Percentiles rank a stretch among this genome's conserved stretches.
Conservation (phyloP, 2,329 filamentous ascomycete genomes). For the Sclerotinia nivalis region DNA sequence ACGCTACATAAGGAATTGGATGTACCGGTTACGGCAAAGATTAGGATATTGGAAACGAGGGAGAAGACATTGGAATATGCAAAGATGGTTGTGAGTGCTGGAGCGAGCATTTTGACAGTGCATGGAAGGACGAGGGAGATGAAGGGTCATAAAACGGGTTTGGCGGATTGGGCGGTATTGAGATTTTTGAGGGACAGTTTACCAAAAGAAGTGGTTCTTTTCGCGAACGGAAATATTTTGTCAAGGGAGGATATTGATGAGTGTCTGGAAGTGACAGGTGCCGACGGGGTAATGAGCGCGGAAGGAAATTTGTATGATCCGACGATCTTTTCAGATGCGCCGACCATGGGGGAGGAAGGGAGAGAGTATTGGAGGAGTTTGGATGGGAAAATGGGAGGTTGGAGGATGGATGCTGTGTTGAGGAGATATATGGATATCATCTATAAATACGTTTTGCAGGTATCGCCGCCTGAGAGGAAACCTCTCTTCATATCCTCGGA, state of each 20-base stretch:
- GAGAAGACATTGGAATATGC: conserved; percentile 90
- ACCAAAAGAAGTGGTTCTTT: conserved; percentile 85
- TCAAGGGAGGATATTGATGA: conserved; percentile 73
- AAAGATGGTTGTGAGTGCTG: conserved; percentile 79
- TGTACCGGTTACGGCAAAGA: conserved; percentile 92
- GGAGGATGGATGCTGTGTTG: conserved; percentile 83
- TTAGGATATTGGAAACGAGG: conserved; percentile 81
- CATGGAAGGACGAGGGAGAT: conserved; percentile 88
- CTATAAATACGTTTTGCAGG: conserved; percentile 71
- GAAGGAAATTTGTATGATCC: conserved; percentile 95
- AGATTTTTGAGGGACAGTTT: conserved; percentile 79
- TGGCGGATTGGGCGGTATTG: conserved; percentile 90
- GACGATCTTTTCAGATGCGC: conserved; percentile 74
- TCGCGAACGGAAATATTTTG: conserved; percentile 94
- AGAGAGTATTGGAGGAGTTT: conserved; percentile 84
- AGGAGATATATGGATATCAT: conserved; percentile 90
- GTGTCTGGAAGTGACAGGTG: conserved; percentile 81
- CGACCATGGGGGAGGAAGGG: conserved; percentile 62
- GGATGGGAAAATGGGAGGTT: conserved; percentile 74
- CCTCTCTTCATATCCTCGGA: conserved; percentile 69
- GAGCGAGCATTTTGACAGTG: conserved; percentile 89
- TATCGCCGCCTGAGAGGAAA: conserved; percentile 63
- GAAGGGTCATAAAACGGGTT: conserved; percentile 90
- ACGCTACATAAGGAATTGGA: conserved; percentile 76
- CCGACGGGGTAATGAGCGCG: conserved; percentile 92